A percentile compares a stretch with the other conserved stretches of the same genome.
phyloP scores from a whole-genome alignment of 345 rosid genomes.

The Eucalyptus cloeziana region DNA sequence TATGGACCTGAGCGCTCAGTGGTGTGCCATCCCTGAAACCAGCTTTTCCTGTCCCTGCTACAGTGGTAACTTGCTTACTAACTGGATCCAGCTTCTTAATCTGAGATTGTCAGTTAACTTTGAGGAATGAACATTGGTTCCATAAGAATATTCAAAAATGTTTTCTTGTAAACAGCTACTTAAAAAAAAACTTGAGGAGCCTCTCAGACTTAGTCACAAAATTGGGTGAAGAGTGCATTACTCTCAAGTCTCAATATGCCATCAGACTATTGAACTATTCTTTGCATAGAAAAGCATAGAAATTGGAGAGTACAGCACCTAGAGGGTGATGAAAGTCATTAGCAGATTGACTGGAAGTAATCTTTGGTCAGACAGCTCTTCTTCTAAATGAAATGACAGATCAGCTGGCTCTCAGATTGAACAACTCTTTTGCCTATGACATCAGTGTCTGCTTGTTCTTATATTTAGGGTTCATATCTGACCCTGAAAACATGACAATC shows the following conservation, averaged over 20 bases:
- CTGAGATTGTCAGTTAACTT: conserved; percentile 14
- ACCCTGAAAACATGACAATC: neutral
- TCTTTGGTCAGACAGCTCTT: neutral
- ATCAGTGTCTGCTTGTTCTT: neutral
- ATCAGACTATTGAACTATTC: neutral
- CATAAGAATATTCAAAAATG: neutral
- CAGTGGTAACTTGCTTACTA: conserved; percentile 55
- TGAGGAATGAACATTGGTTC: neutral
- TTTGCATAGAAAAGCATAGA: neutral
- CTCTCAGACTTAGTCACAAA: neutral
- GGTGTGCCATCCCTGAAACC: conserved; percentile 83
- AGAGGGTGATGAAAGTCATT: neutral
- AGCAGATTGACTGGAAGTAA: neutral
- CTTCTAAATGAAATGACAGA: neutral
- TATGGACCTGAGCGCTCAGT: conserved; percentile 52
- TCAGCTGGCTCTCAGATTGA: neutral
- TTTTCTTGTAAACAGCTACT: neutral
- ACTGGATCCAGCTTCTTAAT: conserved; percentile 80
- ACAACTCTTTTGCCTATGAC: neutral
- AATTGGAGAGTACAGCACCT: neutral
- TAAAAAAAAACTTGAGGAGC: neutral
- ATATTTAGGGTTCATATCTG: neutral
- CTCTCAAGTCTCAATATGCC: neutral
- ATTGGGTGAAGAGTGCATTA: neutral
- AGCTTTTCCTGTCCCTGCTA: conserved; percentile 94